Evolutionary conservation across 768 basidiomycete species (phyloP).

Genomic region (Dentipellis fragilis): DNA sequence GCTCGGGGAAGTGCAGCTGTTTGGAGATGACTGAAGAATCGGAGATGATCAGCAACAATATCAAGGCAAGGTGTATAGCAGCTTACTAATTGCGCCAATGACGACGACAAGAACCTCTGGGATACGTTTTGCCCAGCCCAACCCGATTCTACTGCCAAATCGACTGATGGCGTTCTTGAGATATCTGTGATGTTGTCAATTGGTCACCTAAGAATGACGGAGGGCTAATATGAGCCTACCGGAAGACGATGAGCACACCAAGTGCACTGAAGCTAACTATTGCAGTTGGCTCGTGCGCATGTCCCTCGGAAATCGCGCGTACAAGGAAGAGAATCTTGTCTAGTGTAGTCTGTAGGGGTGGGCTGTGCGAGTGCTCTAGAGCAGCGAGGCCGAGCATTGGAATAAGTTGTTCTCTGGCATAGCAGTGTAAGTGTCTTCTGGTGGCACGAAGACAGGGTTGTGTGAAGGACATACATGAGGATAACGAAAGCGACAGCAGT

Average conservation of each 20-base stretch:
- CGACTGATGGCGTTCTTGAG: not conserved
- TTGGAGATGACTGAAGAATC: slow-evolving; percentile 50
- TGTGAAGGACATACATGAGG: slow-evolving; percentile 45
- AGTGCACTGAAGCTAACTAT: slow-evolving; percentile 68
- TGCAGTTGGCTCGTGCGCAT: slow-evolving; percentile 59
- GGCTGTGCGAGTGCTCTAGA: slow-evolving; percentile 44
- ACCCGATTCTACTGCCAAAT: not conserved
- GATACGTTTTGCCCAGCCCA: slow-evolving; percentile 57
- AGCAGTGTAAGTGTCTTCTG: not conserved
- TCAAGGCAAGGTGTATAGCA: not conserved
- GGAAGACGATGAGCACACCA: slow-evolving; percentile 48
- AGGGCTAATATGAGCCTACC: slow-evolving; percentile 39
- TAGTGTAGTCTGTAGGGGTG: slow-evolving; percentile 47
- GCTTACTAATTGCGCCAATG: slow-evolving; percentile 68
- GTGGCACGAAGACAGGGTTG: not conserved
- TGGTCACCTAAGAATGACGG: slow-evolving; percentile 30
- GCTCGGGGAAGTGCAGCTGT: slow-evolving; percentile 60
- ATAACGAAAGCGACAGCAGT: slow-evolving; percentile 82
- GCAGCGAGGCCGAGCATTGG: slow-evolving; percentile 79
- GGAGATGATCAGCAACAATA: not conserved
- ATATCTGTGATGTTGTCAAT: not conserved
- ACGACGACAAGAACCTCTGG: slow-evolving; percentile 91
- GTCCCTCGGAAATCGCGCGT: slow-evolving; percentile 36
- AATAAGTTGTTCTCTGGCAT: slow-evolving; percentile 64
- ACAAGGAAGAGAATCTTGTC: slow-evolving; percentile 74